Percentiles rank a stretch among this genome's conserved stretches.
These are phyloP conservation scores for Plectosphaerella plurivora DNA, from an alignment of 2,329 filamentous ascomycete genomes.

Conservation along the genomic window DNA sequence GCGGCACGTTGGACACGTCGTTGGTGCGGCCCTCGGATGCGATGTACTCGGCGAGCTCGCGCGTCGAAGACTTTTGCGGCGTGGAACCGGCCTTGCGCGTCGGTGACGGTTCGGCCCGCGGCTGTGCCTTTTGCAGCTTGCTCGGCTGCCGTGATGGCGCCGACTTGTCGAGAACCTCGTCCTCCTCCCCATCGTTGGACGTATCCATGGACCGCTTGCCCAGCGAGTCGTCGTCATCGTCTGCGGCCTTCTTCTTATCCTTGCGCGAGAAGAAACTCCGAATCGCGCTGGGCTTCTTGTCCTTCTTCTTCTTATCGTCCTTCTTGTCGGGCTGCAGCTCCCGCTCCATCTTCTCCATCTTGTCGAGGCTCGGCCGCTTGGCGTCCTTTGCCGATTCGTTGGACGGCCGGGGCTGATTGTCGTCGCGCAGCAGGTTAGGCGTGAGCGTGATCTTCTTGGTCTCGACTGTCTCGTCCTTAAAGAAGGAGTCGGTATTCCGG, in stretches of 20 bases:
- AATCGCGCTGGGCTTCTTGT: constrained; percentile 54
- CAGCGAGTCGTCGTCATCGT: constrained; percentile 55
- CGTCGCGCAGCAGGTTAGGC: constrained; percentile 84
- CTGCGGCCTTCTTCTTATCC: constrained; percentile 52
- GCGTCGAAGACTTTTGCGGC: constrained; percentile 25
- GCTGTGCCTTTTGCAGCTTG: constrained; percentile 68
- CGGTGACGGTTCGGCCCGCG: constrained; percentile 42
- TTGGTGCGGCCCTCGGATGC: constrained; percentile 40
- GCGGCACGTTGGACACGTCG: constrained; percentile 51
- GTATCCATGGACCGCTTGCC: constrained; percentile 56
- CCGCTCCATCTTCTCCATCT: constrained; percentile 58
- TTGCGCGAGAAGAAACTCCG: constrained; percentile 60
- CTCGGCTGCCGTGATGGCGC: constrained; percentile 52
- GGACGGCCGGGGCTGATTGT: constrained; percentile 47
- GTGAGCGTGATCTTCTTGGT: constrained; percentile 97
- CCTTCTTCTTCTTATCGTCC: constrained; percentile 72
- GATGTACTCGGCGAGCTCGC: constrained; percentile 38
- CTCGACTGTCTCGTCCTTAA: constrained; percentile 91
- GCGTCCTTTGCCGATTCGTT: constrained; percentile 53
- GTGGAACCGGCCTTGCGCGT: constrained; percentile 31
- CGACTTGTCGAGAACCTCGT: constrained; percentile 40
- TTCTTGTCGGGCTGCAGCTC: constrained; percentile 58
- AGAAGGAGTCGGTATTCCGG: constrained; percentile 92
- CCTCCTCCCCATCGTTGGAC: constrained; percentile 36
- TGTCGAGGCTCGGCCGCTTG: constrained; percentile 67